phyloP scores from a whole-genome alignment of 106 monocot species.

The Vanilla planifolia region DNA sequence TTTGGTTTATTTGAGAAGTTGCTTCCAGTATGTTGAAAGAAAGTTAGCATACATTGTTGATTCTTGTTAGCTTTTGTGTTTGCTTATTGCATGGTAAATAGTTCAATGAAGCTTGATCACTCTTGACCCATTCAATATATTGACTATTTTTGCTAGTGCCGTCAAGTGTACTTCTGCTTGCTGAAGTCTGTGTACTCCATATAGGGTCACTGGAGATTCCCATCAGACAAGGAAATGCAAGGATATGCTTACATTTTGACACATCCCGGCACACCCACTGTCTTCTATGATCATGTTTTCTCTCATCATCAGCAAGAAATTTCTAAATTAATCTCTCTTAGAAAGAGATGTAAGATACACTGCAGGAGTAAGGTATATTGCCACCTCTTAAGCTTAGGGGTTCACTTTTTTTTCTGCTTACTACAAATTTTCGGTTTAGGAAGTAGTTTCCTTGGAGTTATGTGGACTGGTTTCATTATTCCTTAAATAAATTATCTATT shows the following conservation, averaged over 20 bases:
- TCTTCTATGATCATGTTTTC: conserved; percentile 89
- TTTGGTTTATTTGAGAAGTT: background rate
- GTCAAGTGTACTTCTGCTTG: background rate
- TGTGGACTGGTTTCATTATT: too few relatives aligned
- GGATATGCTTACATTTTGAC: conserved; percentile 96
- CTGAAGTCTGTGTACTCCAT: conserved; percentile 1
- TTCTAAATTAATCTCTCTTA: conserved; percentile 50
- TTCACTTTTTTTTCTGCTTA: too few relatives aligned
- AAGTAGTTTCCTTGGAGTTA: too few relatives aligned
- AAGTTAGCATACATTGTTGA: background rate
- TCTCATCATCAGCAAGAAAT: conserved; percentile 75
- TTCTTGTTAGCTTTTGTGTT: background rate
- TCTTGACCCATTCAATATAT: too few relatives aligned
- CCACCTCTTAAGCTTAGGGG: background rate
- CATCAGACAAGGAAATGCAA: conserved; percentile 87
- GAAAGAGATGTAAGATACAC: conserved; percentile 39
- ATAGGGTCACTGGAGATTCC: conserved; percentile 98
- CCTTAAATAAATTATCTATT: too few relatives aligned
- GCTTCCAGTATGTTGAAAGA: background rate
- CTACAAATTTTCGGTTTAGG: too few relatives aligned
- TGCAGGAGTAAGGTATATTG: conserved; percentile 73
- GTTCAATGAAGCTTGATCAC: too few relatives aligned
- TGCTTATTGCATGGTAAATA: too few relatives aligned
- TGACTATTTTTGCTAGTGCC: too few relatives aligned
- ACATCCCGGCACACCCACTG: conserved; percentile 90